Evolutionary conservation across 305 asterid species (phyloP).

Genomic region (Solanum hybrid): DNA sequence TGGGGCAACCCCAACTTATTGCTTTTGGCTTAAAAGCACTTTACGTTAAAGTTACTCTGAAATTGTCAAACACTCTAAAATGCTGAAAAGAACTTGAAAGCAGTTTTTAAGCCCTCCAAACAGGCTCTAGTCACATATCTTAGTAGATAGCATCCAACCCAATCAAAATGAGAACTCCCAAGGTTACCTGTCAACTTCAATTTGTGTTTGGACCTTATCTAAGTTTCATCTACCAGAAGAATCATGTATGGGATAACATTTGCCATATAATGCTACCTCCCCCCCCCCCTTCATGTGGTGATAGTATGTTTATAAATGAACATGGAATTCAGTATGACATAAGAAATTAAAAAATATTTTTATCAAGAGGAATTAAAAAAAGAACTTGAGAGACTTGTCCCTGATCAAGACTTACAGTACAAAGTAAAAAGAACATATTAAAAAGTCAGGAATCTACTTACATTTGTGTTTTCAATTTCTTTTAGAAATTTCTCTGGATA

Average conservation of each 20-base stretch:
- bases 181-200: background rate
- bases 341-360: background rate
- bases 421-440: background rate
- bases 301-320: background rate
- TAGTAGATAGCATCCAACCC: background rate
- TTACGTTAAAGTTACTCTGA: background rate
- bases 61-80: background rate
- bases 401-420: background rate
- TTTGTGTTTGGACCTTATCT: background rate
- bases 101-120: background rate
- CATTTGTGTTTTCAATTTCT: slow-evolving; percentile 39
- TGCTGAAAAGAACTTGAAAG: background rate
- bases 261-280: background rate
- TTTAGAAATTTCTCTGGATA: slow-evolving; percentile 41
- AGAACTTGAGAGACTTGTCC: background rate
- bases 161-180: background rate
- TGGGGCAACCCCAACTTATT: background rate
- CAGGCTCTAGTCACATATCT: background rate
- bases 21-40: background rate
- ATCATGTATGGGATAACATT: background rate
- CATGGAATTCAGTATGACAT: background rate
- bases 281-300: background rate
- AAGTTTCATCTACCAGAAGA: background rate
- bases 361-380: background rate
- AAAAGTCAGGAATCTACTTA: slow-evolving; percentile 17